Percentiles rank a stretch among this genome's conserved stretches.
phyloP scores from a whole-genome alignment of 179 eudicot genomes.

The Silene vulgaris region DNA sequence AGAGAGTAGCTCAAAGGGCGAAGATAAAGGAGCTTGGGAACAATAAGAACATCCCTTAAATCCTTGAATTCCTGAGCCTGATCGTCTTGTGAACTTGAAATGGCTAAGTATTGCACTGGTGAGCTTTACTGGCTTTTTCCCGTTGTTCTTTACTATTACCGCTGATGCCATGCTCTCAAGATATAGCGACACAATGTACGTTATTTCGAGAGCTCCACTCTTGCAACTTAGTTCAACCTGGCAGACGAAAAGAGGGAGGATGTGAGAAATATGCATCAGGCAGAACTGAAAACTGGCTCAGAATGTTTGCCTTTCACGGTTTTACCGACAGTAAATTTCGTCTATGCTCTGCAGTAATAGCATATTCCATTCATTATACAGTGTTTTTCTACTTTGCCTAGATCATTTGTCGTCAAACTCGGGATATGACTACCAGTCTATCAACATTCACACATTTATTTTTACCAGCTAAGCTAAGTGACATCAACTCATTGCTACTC shows the following conservation, averaged over 20 bases:
- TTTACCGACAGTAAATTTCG: background rate
- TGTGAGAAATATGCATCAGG: background rate
- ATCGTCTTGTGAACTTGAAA: constrained; percentile 48
- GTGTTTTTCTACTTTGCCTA: too few relatives aligned
- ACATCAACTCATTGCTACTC: too few relatives aligned
- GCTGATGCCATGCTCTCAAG: constrained; percentile 80
- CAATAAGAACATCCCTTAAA: constrained; percentile 65
- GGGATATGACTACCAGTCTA: too few relatives aligned
- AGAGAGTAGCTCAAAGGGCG: constrained; percentile 66
- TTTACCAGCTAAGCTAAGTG: too few relatives aligned
- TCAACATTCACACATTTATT: too few relatives aligned
- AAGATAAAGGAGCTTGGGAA: constrained; percentile 66
- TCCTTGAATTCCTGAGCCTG: constrained; percentile 59
- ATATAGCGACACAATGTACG: constrained; percentile 67
- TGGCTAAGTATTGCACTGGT: constrained; percentile 70
- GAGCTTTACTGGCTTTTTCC: constrained; percentile 47
- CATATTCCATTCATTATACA: too few relatives aligned
- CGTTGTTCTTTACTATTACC: constrained; percentile 72
- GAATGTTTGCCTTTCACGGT: background rate
- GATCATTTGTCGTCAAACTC: too few relatives aligned
- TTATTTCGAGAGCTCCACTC: constrained; percentile 58
- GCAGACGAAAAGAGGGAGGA: background rate
- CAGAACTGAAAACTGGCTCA: background rate
- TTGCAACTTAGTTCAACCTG: constrained; percentile 79
- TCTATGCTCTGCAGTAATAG: background rate